Evolutionary conservation across 176 grass and related monocot species (phyloP).

Genomic region (Chrysopogon serrulatus): DNA sequence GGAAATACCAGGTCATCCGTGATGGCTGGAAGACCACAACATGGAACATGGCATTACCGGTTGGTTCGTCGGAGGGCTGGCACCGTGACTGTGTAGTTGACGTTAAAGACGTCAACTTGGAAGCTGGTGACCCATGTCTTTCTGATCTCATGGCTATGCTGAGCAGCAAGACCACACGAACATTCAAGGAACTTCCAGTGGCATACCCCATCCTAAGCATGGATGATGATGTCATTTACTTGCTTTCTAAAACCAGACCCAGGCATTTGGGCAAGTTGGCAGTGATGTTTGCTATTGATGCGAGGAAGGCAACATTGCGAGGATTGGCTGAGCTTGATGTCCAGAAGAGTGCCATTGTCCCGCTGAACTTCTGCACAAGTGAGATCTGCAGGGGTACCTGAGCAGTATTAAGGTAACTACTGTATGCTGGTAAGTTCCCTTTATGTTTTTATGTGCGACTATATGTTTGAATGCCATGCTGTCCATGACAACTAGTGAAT

Average conservation of each 20-base stretch:
- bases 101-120: not conserved
- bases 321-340: not conserved
- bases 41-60: constrained; percentile 1
- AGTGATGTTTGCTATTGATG: constrained; percentile 1
- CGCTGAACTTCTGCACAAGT: not conserved
- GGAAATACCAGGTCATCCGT: not conserved
- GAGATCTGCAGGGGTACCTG: not conserved
- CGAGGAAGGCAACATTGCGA: not conserved
- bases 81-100: not conserved
- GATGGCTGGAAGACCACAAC: constrained; percentile 7
- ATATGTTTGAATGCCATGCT: constrained; percentile 20
- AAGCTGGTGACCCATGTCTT: not conserved
- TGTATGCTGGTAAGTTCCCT: not conserved
- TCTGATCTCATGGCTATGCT: not conserved
- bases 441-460: not conserved
- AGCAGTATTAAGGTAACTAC: constrained; percentile 12
- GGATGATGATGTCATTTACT: not conserved
- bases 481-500: constrained; percentile 14
- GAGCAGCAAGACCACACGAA: not conserved
- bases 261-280: not conserved
- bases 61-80: not conserved
- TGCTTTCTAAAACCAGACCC: not conserved
- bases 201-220: constrained; percentile 7
- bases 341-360: not conserved
- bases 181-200: not conserved